Percentiles rank a stretch among this genome's conserved stretches.
Conservation (phyloP, 140 eudicot genomes). For the Anethum foeniculum region DNA sequence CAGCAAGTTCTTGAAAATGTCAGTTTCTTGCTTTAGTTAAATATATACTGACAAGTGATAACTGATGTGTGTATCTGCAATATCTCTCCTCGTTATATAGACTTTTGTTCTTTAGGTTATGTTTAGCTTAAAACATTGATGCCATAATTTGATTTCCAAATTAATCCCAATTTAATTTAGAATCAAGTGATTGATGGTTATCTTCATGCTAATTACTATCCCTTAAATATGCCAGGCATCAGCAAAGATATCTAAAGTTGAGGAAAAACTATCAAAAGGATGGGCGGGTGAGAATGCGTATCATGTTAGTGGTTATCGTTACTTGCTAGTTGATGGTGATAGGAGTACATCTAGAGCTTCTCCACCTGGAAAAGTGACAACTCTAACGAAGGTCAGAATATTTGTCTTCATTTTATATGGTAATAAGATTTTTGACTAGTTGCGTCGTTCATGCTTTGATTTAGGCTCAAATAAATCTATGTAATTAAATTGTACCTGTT, state of each 20-base stretch:
- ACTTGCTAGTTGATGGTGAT: slow-evolving; percentile 77
- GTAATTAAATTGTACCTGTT: neutral
- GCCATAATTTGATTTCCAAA: neutral
- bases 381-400: slow-evolving; percentile 68
- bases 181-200: neutral
- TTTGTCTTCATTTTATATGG: too few species aligned
- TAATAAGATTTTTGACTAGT: neutral
- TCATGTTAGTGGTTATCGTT: slow-evolving; percentile 92
- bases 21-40: slow-evolving; percentile 21
- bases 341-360: slow-evolving; percentile 77
- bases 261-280: slow-evolving; percentile 91
- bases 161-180: neutral
- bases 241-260: slow-evolving; percentile 63
- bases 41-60: neutral
- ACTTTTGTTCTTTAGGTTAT: neutral
- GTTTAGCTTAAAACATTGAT: neutral
- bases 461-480: neutral
- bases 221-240: slow-evolving; percentile 48
- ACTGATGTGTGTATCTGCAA: neutral
- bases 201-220: neutral
- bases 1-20: slow-evolving; percentile 84
- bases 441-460: neutral
- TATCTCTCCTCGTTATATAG: neutral
- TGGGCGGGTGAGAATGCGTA: slow-evolving; percentile 99
- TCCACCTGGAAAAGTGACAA: slow-evolving; percentile 92